Conservation (phyloP, 805 yeast species). For the Metschnikowia kunwiensis region DNA sequence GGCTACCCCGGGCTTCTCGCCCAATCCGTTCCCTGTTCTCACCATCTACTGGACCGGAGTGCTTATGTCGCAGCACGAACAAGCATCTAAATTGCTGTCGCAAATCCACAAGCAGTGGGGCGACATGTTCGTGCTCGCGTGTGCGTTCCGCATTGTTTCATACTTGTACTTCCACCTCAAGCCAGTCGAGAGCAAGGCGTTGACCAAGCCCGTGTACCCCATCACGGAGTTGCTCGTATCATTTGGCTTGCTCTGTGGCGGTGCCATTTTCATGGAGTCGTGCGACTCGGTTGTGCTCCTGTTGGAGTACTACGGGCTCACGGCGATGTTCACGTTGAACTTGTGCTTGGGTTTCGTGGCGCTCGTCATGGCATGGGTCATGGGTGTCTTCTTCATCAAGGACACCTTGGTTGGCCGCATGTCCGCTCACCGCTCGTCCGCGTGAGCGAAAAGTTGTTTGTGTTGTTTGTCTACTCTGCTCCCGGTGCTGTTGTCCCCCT, state of each 20-base stretch:
- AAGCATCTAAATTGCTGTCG: constrained; percentile 76
- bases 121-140: constrained; percentile 71
- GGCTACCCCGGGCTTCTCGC: constrained; percentile 72
- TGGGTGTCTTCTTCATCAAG: constrained; percentile 62
- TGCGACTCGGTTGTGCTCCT: constrained; percentile 83
- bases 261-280: constrained; percentile 87
- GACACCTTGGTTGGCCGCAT: constrained; percentile 25
- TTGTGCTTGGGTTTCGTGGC: constrained; percentile 77
- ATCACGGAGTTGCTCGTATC: constrained; percentile 80
- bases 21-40: constrained; percentile 92
- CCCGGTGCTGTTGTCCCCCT: no score
- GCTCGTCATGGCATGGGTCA: constrained; percentile 84
- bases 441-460: no score
- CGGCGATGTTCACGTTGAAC: constrained; percentile 88
- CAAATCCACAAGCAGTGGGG: constrained; percentile 93
- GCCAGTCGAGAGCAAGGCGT: constrained; percentile 23
- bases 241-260: constrained; percentile 83
- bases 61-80: constrained; percentile 92
- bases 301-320: constrained; percentile 76
- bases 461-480: no score
- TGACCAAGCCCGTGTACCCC: constrained; percentile 52
- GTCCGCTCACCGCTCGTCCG: background rate
- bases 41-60: constrained; percentile 96
- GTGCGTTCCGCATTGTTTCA: constrained; percentile 69
- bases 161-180: constrained; percentile 49